Base-by-base conservation (phyloP, 306 rosid genomes). In the Cyclanthera cordifolia region DNA sequence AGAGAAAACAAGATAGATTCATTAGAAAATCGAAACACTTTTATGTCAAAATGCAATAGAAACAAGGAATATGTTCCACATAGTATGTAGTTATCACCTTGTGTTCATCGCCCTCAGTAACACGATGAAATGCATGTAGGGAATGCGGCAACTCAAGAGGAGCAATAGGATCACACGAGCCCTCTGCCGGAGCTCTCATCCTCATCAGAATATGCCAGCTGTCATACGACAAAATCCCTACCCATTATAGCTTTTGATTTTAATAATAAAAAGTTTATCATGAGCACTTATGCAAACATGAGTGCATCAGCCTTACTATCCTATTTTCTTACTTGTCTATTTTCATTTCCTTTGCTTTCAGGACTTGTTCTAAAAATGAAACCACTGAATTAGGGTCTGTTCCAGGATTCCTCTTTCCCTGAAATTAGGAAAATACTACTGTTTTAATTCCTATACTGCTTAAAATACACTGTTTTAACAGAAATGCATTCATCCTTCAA, bases 401-500 rank as follows among this genome's bases (percentile, higher is more conserved):
- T 61, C 96, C 96, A 0, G 99, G 99, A 80, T 93, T 93, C 82
- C 72, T 89, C 94, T 90, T 93, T 68, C 99, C 96, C 96, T 93
- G 87, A 41, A 72, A 37, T 73, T 74, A 77, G 70, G 19, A 48
- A 67, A 48, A 47, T 27, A 64, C 13, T 12, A 17, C 2, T 11
- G 51, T 61, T 61, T 61, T 17, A 64, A 43, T 43, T 21, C 53
- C 46, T 21, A 9, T 41, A 11, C 20, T 41, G 49, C 52, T 23
- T 41, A 21, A 64, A 43, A 43, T 39, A 28, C 52, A 39, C 20
- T 21, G 5, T 41, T 12, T 20, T 43, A 37, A 43, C 27, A 21
- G 34, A 63, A 63, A 61, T 2, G 32, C n/a, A 5, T 37, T 39
- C 69, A 20, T 21, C 13, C 34, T 64, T 41, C 34, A 23, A 64